These are phyloP conservation scores for Hirschioporus abietinus DNA, from an alignment of 768 basidiomycete genomes.

Conservation along the genomic window DNA sequence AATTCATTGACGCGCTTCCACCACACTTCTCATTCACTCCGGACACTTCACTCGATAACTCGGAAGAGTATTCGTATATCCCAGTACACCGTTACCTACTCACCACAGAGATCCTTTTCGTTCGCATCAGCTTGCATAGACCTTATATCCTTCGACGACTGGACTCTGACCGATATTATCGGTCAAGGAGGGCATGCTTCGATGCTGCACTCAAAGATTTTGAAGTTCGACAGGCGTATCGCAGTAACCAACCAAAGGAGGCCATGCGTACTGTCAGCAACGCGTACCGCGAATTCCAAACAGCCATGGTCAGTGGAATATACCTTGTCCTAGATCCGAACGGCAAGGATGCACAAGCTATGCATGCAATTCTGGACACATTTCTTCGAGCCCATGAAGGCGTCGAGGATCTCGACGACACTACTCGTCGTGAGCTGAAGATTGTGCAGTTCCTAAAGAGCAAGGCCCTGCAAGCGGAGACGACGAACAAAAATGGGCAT, in stretches of 20 bases:
- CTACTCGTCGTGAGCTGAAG: conserved; percentile 74
- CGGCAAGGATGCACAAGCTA: conserved; percentile 59
- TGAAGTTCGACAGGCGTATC: conserved; percentile 66
- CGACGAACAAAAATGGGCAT: neutral
- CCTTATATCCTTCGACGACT: conserved; percentile 83
- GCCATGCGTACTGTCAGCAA: conserved; percentile 68
- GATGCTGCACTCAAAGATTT: conserved; percentile 88
- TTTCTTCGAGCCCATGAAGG: conserved; percentile 67
- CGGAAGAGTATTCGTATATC: conserved; percentile 50
- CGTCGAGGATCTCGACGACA: conserved; percentile 68
- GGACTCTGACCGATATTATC: conserved; percentile 72
- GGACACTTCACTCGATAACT: conserved; percentile 65
- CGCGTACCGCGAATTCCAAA: conserved; percentile 83
- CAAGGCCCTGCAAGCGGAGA: conserved; percentile 48
- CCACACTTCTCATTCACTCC: conserved; percentile 73
- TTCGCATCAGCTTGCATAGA: conserved; percentile 78
- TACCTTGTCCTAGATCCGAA: conserved; percentile 77
- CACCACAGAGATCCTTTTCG: conserved; percentile 84
- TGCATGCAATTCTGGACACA: conserved; percentile 75
- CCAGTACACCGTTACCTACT: conserved; percentile 85
- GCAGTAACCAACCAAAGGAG: conserved; percentile 55
- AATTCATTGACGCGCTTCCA: conserved; percentile 71
- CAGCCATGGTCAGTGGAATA: conserved; percentile 85
- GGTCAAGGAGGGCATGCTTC: conserved; percentile 83
- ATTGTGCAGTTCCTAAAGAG: conserved; percentile 78